Percentiles rank a stretch among this genome's conserved stretches.
phyloP scores from a whole-genome alignment of 192 early-diverging fungal genomes.

The Umbelopsis sp. region DNA sequence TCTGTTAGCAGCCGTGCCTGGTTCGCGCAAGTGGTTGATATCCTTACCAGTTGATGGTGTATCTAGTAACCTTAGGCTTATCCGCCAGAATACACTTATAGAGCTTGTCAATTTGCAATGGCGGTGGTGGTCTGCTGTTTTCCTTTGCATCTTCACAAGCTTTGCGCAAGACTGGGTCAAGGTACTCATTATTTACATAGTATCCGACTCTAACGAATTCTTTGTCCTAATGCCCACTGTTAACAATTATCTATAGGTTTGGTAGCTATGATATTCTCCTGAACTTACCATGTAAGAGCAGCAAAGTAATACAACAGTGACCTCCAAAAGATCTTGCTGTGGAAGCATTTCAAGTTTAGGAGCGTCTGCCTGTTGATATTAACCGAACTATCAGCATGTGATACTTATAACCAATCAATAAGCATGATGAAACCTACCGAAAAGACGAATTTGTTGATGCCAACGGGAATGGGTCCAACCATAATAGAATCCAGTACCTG shows the following conservation, averaged over 20 bases:
- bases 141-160: constrained; percentile 67
- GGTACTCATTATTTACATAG: constrained; percentile 97
- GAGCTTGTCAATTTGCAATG: constrained; percentile 72
- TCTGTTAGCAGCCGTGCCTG: not conserved
- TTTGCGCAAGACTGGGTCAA: constrained; percentile 43
- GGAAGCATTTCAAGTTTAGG: constrained; percentile 79
- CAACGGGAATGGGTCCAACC: constrained; percentile 95
- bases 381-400: not conserved
- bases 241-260: not conserved
- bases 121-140: constrained; percentile 67
- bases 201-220: constrained; percentile 98
- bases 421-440: constrained; percentile 51
- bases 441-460: constrained; percentile 93
- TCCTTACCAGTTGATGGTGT: constrained; percentile 42
- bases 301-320: constrained; percentile 88
- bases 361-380: constrained; percentile 55
- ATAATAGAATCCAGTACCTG: constrained; percentile 94
- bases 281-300: constrained; percentile 69
- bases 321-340: constrained; percentile 79
- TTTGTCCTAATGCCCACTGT: constrained; percentile 51
- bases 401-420: not conserved
- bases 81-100: constrained; percentile 88
- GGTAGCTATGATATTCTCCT: not conserved
- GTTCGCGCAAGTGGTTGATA: not conserved
- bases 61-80: constrained; percentile 88